Percentiles rank a stretch among this genome's conserved stretches.
Evolutionary conservation across 371 early-diverging fungal species (phyloP).

Genomic region (Mucor mucedo): DNA sequence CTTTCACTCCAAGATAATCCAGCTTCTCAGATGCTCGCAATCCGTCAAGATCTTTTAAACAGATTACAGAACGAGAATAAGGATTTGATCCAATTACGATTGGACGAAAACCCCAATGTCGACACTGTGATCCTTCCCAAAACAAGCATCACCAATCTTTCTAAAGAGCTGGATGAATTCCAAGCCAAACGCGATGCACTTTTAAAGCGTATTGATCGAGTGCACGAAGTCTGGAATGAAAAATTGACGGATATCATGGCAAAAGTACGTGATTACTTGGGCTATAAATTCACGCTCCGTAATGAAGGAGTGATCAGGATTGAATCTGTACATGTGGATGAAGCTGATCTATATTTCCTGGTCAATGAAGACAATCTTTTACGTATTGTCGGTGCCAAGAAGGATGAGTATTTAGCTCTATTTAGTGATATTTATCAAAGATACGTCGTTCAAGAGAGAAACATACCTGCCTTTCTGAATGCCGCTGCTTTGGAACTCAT

Average conservation of each 20-base stretch:
- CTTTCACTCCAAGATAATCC: conserved; percentile 80
- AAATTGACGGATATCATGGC: conserved; percentile 74
- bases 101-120: conserved; percentile 30
- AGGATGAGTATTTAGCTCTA: conserved; percentile 58
- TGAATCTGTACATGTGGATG: conserved; percentile 64
- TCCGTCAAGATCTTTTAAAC: conserved; percentile 67
- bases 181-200: conserved; percentile 46
- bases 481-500: conserved; percentile 66
- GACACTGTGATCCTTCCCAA: conserved; percentile 49
- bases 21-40: conserved; percentile 62
- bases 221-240: conserved; percentile 62
- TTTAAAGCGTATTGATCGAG: conserved; percentile 68
- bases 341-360: conserved; percentile 64
- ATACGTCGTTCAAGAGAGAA: conserved; percentile 68
- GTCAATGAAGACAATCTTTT: conserved; percentile 65
- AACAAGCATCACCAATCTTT: conserved; percentile 55
- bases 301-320: conserved; percentile 73
- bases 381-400: conserved; percentile 67
- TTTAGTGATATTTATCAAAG: conserved; percentile 60
- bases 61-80: conserved; percentile 66
- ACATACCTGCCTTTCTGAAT: conserved; percentile 83
- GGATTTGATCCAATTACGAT: background rate
- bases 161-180: conserved; percentile 58
- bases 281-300: conserved; percentile 77
- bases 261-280: conserved; percentile 53